Base-by-base conservation (phyloP, 2,329 filamentous ascomycete genomes). In the Xylaria sp. region DNA sequence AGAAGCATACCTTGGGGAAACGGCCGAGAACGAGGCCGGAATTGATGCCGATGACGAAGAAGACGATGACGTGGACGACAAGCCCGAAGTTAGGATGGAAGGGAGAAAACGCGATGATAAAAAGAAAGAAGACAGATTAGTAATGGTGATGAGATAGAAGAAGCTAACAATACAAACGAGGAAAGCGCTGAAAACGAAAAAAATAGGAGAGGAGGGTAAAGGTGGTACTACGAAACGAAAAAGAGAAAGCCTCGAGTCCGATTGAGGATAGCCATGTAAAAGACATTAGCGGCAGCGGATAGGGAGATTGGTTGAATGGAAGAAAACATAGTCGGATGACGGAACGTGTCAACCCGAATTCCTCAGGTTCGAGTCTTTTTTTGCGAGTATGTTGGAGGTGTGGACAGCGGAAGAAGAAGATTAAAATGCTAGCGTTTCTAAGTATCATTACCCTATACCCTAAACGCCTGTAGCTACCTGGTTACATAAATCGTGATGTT, bases 401-500 rank as follows among this genome's bases (percentile, higher is more conserved):
- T 13, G 18, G 37, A 35, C n/a, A 37, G 48, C 16, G 25, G 12
- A 42, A 59, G 23, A 2, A 23, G 25, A 55, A 21, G 5, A 9
- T 48, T 32, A 16, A 37, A 54, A 55, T n/a, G 3, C 54, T 16
- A 44, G 58, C 58, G 42, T 54, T 40, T 62, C 59, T 65, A 63
- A 66, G 16, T 21, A 47, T 70, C 29, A 62, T 44, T 65, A 51
- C 27, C 51, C 40, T 64, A 53, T 64, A 18, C 44, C 62, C 62
- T 69, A 62, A 64, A 42, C 51, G 57, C 48, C 54, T n/a, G 62
- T 60, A 67, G 61, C 48, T 67, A 60, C 53, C 48, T 67, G 18
- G 59, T 69, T 58, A 60, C 25, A 53, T 69, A 71, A 69, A n/a
- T 61, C 67, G 51, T 64, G 51, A 65, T 69, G 42, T 67, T 69